These are phyloP conservation scores for Ustilago bromivora DNA, from an alignment of 1,284 basidiomycete species.

Conservation along the genomic window DNA sequence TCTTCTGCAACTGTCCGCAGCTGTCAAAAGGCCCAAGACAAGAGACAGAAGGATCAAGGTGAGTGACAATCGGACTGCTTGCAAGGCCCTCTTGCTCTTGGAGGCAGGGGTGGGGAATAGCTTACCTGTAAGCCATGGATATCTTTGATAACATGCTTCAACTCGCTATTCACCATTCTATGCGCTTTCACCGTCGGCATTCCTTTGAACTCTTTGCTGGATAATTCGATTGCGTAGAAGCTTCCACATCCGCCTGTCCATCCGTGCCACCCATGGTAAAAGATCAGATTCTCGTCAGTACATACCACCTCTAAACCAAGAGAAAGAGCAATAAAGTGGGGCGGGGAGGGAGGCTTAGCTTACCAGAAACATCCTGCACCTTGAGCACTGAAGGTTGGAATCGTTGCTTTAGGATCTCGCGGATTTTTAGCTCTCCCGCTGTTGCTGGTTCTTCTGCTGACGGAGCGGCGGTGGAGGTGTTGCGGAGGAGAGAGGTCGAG, in stretches of 20 bases:
- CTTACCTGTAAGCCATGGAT: conserved; percentile 95
- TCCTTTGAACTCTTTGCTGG: conserved; percentile 85
- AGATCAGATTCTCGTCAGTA: neutral
- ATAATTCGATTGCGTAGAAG: conserved; percentile 93
- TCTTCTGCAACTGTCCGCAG: conserved; percentile 45
- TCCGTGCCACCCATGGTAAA: conserved; percentile 50
- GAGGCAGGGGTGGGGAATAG: conserved; percentile 1
- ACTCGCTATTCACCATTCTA: conserved; percentile 84
- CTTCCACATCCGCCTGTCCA: conserved; percentile 83
- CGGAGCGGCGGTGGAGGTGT: neutral
- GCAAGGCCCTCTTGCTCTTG: neutral
- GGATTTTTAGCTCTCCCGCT: conserved; percentile 72
- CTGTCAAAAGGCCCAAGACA: conserved; percentile 1
- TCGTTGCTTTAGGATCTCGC: conserved; percentile 78
- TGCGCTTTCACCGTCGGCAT: conserved; percentile 92
- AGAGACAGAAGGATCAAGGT: neutral
- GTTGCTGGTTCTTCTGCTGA: conserved; percentile 10
- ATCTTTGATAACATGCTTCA: conserved; percentile 89
- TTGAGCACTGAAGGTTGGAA: conserved; percentile 76
- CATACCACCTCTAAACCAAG: neutral
- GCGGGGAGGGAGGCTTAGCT: conserved; percentile 63
- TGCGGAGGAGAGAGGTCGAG: neutral
- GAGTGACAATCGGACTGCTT: neutral
- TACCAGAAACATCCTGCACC: conserved; percentile 65
- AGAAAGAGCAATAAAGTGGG: conserved; percentile 67